Evolutionary conservation across 2,329 filamentous ascomycete species (phyloP), one percentile per base, ranked within the genome.

Genomic region (Pestalotiopsis sp.): DNA sequence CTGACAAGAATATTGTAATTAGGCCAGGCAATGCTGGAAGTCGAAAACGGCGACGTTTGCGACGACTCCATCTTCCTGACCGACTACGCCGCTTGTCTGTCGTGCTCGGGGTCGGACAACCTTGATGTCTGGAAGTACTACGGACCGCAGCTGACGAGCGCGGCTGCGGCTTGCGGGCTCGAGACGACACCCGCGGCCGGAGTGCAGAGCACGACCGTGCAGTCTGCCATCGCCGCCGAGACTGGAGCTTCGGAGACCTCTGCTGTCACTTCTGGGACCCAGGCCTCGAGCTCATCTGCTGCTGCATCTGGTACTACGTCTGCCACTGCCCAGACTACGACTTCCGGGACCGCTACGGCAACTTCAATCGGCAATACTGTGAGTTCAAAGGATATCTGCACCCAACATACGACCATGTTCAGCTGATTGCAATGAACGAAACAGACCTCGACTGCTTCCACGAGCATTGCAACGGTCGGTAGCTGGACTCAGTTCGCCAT

Each of bases 101-200:
- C 78, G 58, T 85, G 83, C 71, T 64, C 73, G 1, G 73, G 72
- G 1, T 78, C 83, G 20, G 79, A 82, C 57, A 81, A 82, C 58
- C 77, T 78, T 67, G 76, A 81, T 67, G 83, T 84, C 73, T 85
- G 83, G 83, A 72, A 77, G 58, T 80, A 80, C 75, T 85, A 85
- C 70, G 77, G 82, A 12, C 73, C 69, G 57, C 76, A 77, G 0
- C 71, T 85, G 27, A 76, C 73, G n/a, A 72, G 62, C 17, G 78
- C 75, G 3, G 83, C 79, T 1, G 62, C 31, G 2, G 39, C 41
- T 4, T 68, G 66, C 45, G 52, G 49, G 1, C 49, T 68, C n/a
- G 9, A 41, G n/a, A 64, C 66, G 2, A 68, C 66, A 7, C 61
- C 66, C 13, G 11, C 5, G 3, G 41, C 62, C 38, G 41, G 38